phyloP scores from a whole-genome alignment of 2,329 filamentous ascomycete genomes.

The Ceratocystis smalleyi region DNA sequence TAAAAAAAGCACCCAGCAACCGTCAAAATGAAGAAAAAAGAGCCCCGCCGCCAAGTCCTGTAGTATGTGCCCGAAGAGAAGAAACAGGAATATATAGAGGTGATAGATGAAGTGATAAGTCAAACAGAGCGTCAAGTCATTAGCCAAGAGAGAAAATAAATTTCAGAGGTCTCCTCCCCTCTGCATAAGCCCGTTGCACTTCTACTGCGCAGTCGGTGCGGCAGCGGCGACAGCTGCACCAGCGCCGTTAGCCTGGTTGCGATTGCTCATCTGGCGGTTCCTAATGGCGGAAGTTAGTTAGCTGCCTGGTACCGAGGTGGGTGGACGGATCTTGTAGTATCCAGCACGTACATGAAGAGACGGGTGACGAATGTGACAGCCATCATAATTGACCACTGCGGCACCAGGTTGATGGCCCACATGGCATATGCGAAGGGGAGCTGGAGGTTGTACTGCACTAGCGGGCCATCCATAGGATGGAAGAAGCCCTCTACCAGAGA shows the following conservation, averaged over 20 bases:
- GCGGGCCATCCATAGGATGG: slow-evolving; percentile 58
- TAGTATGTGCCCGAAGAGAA: slow-evolving; percentile 19
- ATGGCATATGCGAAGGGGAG: slow-evolving; percentile 52
- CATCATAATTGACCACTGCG: slow-evolving; percentile 69
- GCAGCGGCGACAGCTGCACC: slow-evolving; percentile 16
- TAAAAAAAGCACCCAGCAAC: background rate
- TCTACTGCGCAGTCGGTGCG: background rate
- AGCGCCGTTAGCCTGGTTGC: slow-evolving; percentile 16
- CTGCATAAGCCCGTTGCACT: background rate
- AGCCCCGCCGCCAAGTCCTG: slow-evolving; percentile 1
- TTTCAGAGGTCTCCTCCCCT: background rate
- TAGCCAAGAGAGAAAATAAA: background rate
- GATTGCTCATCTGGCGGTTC: slow-evolving; percentile 10
- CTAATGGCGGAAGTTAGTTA: background rate
- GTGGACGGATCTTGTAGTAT: background rate
- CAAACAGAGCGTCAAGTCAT: background rate
- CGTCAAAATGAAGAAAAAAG: slow-evolving; percentile 17
- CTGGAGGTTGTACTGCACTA: slow-evolving; percentile 46
- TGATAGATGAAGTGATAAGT: slow-evolving; percentile 9
- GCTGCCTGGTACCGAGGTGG: background rate
- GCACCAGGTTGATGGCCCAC: slow-evolving; percentile 49
- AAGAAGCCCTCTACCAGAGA: slow-evolving; percentile 45
- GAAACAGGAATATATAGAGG: slow-evolving; percentile 8
- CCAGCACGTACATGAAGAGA: slow-evolving; percentile 54
- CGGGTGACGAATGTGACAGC: slow-evolving; percentile 57